Base-by-base conservation (phyloP, 2,329 filamentous ascomycete genomes). In the Fusarium anguioides region DNA sequence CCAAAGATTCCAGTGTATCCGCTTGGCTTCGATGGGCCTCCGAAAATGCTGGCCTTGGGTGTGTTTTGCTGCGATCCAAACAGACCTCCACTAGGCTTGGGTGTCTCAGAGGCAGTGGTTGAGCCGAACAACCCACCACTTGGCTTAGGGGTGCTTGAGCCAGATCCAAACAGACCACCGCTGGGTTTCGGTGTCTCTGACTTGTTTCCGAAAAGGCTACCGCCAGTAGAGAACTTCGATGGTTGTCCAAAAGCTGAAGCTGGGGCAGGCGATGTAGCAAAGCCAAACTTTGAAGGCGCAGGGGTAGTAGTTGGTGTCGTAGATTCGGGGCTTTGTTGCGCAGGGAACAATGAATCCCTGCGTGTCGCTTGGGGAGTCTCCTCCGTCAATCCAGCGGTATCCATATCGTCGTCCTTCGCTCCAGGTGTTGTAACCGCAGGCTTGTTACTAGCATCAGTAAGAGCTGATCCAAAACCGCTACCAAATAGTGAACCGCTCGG, bases 401-500 rank as follows among this genome's bases (percentile, higher is more conserved):
- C 81, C 86, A 88, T 88, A 44, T 85, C 83, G 56, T 85, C 80
- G 26, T 88, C 86, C 70, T 84, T 85, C 1, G 75, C 68, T 7
- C 76, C 66, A 15, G 78, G 67, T 23, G 75, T 78, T 5, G 66
- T 70, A 10, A 77, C 72, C 21, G 74, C 63, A 29, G 79, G 73
- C 59, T 82, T 76, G 54, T 77, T 81, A 21, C 78, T 71, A 3
- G 81, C 71, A 41, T 85, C 84, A 12, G 80, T 82, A 26, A 93
- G 79, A 15, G 86, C 85, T 57, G 85, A 84, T 8, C 84, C 82
- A 75, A 93, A 91, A 11, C 80, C 83, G 50, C 80, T 81, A n/a
- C 86, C 86, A 72, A 92, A 91, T 66, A 91, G 69, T 4, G 80
- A 82, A 7, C 76, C 75, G 21, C 76, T 75, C 17, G 84, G 79